Evolutionary conservation across 2,329 filamentous ascomycete genomes (phyloP).

Genomic region (Arachnomyces sp.): DNA sequence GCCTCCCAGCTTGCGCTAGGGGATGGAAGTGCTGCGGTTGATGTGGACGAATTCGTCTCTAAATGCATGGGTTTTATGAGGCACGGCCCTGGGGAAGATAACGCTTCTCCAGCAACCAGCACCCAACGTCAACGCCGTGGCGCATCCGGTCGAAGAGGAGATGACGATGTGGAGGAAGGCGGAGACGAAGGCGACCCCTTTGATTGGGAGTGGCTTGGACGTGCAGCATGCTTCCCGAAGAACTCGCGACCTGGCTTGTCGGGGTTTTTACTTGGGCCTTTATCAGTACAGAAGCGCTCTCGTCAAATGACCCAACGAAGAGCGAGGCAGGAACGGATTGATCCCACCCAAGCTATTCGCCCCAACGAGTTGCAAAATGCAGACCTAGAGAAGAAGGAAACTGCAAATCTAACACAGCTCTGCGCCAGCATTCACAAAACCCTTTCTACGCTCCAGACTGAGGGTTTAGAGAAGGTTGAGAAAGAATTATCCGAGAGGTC

Average conservation of each 20-base stretch:
- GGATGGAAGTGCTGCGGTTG: slow-evolving; percentile 65
- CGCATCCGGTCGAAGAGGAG: slow-evolving; percentile 30
- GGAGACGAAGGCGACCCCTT: slow-evolving; percentile 66
- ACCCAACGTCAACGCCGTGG: slow-evolving; percentile 34
- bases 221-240: slow-evolving; percentile 64
- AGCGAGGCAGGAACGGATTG: slow-evolving; percentile 61
- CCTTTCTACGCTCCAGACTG: slow-evolving; percentile 40
- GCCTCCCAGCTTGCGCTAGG: slow-evolving; percentile 67
- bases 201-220: slow-evolving; percentile 80
- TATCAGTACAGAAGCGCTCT: slow-evolving; percentile 79
- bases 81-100: slow-evolving; percentile 50
- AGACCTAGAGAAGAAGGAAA: slow-evolving; percentile 68
- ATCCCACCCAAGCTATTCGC: slow-evolving; percentile 58
- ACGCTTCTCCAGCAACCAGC: slow-evolving; percentile 36
- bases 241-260: slow-evolving; percentile 68
- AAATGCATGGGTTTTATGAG: slow-evolving; percentile 88
- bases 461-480: slow-evolving; percentile 40
- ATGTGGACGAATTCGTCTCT: slow-evolving; percentile 84
- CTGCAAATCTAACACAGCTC: slow-evolving; percentile 69
- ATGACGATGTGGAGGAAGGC: slow-evolving; percentile 58
- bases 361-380: slow-evolving; percentile 70
- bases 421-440: slow-evolving; percentile 66
- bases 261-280: slow-evolving; percentile 77
- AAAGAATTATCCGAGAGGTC: slow-evolving; percentile 7
- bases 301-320: slow-evolving; percentile 64